phyloP scores from a whole-genome alignment of 768 basidiomycete genomes.

The Coprinellus micaceus region DNA sequence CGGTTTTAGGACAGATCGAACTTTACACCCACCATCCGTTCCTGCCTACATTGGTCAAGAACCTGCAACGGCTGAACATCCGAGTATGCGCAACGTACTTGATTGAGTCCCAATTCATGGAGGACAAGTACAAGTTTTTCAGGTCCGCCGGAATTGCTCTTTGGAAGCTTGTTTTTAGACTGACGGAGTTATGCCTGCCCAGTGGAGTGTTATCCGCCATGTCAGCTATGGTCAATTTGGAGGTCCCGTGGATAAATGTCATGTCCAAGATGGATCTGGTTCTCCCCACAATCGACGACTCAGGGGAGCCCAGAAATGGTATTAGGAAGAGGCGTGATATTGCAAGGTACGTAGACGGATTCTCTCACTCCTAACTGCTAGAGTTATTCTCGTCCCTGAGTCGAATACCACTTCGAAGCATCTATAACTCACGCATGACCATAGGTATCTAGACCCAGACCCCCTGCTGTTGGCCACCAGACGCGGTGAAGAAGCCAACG shows the following conservation, averaged over 20 bases:
- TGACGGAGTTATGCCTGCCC: not conserved
- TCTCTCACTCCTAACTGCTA: not conserved
- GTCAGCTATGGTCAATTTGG: slow-evolving; percentile 98
- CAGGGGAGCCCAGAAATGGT: slow-evolving; percentile 66
- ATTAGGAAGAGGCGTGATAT: slow-evolving; percentile 73
- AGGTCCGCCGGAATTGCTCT: slow-evolving; percentile 43
- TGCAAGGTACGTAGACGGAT: slow-evolving; percentile 53
- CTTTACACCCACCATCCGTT: slow-evolving; percentile 98
- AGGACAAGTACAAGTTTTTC: slow-evolving; percentile 98
- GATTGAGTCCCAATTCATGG: slow-evolving; percentile 99
- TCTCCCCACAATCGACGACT: slow-evolving; percentile 56
- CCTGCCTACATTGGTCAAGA: slow-evolving; percentile 82
- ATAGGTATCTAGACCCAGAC: slow-evolving; percentile 97
- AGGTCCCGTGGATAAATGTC: slow-evolving; percentile 94
- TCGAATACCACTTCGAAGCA: not conserved
- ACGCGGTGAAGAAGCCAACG: slow-evolving; percentile 52
- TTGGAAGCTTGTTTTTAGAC: not conserved
- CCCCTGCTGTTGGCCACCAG: slow-evolving; percentile 75
- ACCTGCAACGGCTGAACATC: slow-evolving; percentile 71
- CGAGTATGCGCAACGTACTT: slow-evolving; percentile 88
- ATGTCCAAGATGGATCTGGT: slow-evolving; percentile 99
- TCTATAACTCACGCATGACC: too few relatives aligned
- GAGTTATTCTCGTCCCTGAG: not conserved
- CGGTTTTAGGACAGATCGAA: slow-evolving; percentile 96
- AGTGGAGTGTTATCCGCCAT: slow-evolving; percentile 96